A percentile compares a stretch with the other conserved stretches of the same genome.
These are phyloP conservation scores for Diaporthe sp. DNA, from an alignment of 2,329 filamentous ascomycete genomes.

Conservation along the genomic window DNA sequence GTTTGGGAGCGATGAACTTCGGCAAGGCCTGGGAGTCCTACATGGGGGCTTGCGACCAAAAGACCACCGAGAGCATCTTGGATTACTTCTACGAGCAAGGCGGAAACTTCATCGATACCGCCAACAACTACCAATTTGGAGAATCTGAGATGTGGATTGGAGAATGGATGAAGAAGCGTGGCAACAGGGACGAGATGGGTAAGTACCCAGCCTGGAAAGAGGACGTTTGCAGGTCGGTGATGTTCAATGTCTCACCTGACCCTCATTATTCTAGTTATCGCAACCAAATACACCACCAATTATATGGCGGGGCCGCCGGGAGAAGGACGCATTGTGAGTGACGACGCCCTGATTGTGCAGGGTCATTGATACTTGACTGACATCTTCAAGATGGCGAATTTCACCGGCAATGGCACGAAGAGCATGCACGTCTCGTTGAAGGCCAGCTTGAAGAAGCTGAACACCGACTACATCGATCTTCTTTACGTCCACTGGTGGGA, in stretches of 20 bases:
- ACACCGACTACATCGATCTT: slow-evolving; percentile 78
- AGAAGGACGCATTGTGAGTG: slow-evolving; percentile 52
- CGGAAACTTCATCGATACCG: slow-evolving; percentile 81
- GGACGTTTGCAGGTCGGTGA: neutral
- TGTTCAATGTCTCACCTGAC: neutral
- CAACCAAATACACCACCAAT: slow-evolving; percentile 76
- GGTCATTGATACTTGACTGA: neutral
- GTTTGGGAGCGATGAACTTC: slow-evolving; percentile 71
- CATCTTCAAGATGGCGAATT: slow-evolving; percentile 57
- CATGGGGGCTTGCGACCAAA: slow-evolving; percentile 76
- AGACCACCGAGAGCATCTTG: slow-evolving; percentile 72
- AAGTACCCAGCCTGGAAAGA: slow-evolving; percentile 38
- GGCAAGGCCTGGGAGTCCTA: slow-evolving; percentile 62
- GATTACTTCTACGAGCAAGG: slow-evolving; percentile 74
- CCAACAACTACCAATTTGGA: slow-evolving; percentile 75
- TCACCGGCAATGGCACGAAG: slow-evolving; percentile 72
- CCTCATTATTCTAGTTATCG: slow-evolving; percentile 63
- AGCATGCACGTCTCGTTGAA: slow-evolving; percentile 68
- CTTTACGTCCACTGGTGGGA: slow-evolving; percentile 71
- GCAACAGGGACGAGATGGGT: slow-evolving; percentile 75
- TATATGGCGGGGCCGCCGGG: slow-evolving; percentile 57
- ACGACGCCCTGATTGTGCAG: neutral
- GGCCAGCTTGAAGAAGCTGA: slow-evolving; percentile 69
- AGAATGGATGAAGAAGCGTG: slow-evolving; percentile 76
- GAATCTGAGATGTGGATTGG: slow-evolving; percentile 75